Percentiles rank a stretch among this genome's conserved stretches.
Evolutionary conservation across 208 protist genomes (phyloP).

Genomic region (Leishmania aethiopica): DNA sequence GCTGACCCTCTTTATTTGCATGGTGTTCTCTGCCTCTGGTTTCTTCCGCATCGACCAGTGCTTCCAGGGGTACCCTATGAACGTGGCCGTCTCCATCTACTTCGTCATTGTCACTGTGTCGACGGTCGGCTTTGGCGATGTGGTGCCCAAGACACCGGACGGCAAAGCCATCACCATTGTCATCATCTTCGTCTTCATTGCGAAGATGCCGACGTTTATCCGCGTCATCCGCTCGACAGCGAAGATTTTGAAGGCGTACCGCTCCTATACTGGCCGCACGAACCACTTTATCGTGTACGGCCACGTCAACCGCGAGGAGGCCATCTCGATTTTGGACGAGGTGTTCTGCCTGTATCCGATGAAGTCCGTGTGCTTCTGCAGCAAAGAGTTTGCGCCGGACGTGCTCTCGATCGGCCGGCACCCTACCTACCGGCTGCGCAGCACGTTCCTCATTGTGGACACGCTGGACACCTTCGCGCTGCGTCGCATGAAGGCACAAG

Average conservation of each 20-base stretch:
- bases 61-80: slow-evolving; percentile 65
- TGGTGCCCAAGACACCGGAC: slow-evolving; percentile 61
- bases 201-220: slow-evolving; percentile 88
- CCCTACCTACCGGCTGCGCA: slow-evolving; percentile 79
- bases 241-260: slow-evolving; percentile 67
- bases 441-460: slow-evolving; percentile 70
- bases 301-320: slow-evolving; percentile 67
- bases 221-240: slow-evolving; percentile 59
- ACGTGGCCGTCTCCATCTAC: slow-evolving; percentile 69
- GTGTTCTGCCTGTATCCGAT: slow-evolving; percentile 84
- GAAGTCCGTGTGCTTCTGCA: slow-evolving; percentile 89
- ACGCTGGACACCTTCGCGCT: slow-evolving; percentile 63
- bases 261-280: slow-evolving; percentile 62
- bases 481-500: slow-evolving; percentile 62
- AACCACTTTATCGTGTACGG: slow-evolving; percentile 89
- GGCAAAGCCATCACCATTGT: slow-evolving; percentile 71
- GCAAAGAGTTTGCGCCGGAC: slow-evolving; percentile 62
- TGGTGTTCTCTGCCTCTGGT: slow-evolving; percentile 71
- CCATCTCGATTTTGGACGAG: slow-evolving; percentile 82
- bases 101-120: slow-evolving; percentile 81
- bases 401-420: slow-evolving; percentile 74
- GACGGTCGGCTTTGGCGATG: slow-evolving; percentile 87
- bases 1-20: slow-evolving; percentile 75
- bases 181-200: slow-evolving; percentile 84
- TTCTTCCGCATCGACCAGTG: slow-evolving; percentile 79